A percentile compares a stretch with the other conserved stretches of the same genome.
Conservation (phyloP, 148 eudicot genomes). For the Vaccinium vitisidaea region DNA sequence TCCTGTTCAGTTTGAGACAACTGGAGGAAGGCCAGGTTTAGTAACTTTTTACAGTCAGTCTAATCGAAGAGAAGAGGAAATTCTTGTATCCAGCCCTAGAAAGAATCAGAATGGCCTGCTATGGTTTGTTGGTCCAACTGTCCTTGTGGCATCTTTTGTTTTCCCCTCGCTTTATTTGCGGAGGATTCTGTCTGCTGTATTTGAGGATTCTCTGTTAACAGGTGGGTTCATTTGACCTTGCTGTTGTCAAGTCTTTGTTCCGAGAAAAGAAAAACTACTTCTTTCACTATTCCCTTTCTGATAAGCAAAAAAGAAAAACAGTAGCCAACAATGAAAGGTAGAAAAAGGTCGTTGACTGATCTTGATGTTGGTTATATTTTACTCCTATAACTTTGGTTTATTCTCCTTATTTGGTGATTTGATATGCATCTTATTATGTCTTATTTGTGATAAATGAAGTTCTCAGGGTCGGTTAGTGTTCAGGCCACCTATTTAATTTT, state of each 20-base stretch:
- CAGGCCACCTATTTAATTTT: neutral
- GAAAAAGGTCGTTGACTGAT: neutral
- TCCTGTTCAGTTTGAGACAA: constrained; percentile 28
- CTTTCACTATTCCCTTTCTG: neutral
- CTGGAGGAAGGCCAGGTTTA: constrained; percentile 78
- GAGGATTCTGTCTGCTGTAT: constrained; percentile 74
- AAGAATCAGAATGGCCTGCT: constrained; percentile 51
- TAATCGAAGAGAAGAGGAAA: constrained; percentile 32
- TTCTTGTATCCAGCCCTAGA: constrained; percentile 20
- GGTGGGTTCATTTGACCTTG: constrained; percentile 41
- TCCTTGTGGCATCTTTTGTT: constrained; percentile 83
- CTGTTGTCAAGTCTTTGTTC: neutral
- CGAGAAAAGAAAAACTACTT: too few relatives aligned
- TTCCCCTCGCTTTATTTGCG: constrained; percentile 95
- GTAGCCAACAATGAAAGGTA: neutral
- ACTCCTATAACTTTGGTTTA: neutral
- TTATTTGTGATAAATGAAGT: neutral
- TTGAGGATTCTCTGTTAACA: constrained; percentile 94
- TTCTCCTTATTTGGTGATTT: neutral
- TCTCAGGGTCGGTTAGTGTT: neutral
- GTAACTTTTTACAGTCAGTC: constrained; percentile 56
- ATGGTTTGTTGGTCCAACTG: constrained; percentile 87
- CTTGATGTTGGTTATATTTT: constrained; percentile 5
- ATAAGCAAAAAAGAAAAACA: neutral
- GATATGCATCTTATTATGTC: neutral